Percentiles rank a stretch among this genome's conserved stretches.
These are phyloP conservation scores for Waltiozyma sp. DNA, from an alignment of 1,139 yeast species.

Conservation along the genomic window DNA sequence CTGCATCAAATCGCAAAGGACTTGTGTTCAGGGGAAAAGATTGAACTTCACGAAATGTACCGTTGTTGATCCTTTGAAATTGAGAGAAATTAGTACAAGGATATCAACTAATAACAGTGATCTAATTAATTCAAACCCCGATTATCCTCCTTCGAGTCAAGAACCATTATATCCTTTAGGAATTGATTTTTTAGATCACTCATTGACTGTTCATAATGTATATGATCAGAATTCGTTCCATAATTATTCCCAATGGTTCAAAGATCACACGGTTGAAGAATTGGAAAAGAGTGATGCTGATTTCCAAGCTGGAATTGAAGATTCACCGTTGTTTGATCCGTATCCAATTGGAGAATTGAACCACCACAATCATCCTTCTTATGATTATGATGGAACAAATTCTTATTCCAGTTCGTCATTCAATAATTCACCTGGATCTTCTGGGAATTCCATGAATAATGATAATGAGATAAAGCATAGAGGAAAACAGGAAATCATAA, in stretches of 20 bases:
- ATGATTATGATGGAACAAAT: no score
- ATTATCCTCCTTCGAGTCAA: background rate
- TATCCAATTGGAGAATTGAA: background rate
- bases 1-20: slow-evolving; percentile 1
- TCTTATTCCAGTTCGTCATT: no score
- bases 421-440: no score
- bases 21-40: background rate
- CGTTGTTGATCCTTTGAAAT: no score
- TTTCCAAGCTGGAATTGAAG: slow-evolving; percentile 5
- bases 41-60: background rate
- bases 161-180: no score
- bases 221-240: slow-evolving; percentile 12
- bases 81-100: no score
- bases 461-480: no score
- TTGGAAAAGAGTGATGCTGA: slow-evolving; percentile 13
- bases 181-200: background rate
- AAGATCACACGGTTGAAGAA: slow-evolving; percentile 9
- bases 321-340: background rate
- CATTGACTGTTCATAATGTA: slow-evolving; percentile 15
- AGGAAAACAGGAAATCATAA: no score
- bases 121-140: background rate
- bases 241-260: slow-evolving; percentile 12
- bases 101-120: background rate
- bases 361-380: background rate
- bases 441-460: no score